Conservation (phyloP, 2,329 filamentous ascomycete genomes). For the Cephalotrichum gorgonifer region DNA sequence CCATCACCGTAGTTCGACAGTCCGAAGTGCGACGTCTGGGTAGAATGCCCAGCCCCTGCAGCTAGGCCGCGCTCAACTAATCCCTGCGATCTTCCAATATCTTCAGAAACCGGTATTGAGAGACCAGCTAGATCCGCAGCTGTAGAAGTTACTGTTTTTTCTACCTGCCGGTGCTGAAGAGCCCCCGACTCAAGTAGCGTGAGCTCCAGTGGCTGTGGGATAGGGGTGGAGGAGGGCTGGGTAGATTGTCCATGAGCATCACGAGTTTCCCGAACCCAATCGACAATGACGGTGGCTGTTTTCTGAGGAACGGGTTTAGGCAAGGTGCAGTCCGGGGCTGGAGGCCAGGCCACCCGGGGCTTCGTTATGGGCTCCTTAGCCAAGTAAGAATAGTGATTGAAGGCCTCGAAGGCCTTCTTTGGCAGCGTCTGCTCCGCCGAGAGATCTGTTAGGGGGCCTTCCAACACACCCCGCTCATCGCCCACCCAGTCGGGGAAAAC, state of each 20-base stretch:
- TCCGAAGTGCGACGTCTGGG: background rate
- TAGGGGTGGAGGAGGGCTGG: background rate
- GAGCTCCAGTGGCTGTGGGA: background rate
- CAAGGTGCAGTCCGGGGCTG: background rate
- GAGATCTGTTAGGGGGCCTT: background rate
- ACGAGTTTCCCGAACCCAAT: background rate
- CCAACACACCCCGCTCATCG: background rate
- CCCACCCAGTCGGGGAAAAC: background rate
- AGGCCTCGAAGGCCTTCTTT: background rate
- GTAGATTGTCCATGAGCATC: background rate
- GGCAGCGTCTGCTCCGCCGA: background rate
- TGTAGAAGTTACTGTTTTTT: background rate
- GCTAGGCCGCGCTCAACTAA: no score
- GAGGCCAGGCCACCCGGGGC: background rate
- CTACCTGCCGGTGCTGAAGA: background rate
- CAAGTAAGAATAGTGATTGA: background rate
- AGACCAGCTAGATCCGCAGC: background rate
- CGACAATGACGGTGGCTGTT: background rate
- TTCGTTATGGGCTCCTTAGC: background rate
- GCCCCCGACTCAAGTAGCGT: background rate
- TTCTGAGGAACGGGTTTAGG: background rate
- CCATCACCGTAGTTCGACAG: background rate
- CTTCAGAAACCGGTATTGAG: constrained; percentile 9
- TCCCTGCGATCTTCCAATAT: constrained; percentile 11
- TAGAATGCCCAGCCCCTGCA: background rate